Conservation (phyloP, 1,139 yeast species). For the Yamadazyma buinensis region DNA sequence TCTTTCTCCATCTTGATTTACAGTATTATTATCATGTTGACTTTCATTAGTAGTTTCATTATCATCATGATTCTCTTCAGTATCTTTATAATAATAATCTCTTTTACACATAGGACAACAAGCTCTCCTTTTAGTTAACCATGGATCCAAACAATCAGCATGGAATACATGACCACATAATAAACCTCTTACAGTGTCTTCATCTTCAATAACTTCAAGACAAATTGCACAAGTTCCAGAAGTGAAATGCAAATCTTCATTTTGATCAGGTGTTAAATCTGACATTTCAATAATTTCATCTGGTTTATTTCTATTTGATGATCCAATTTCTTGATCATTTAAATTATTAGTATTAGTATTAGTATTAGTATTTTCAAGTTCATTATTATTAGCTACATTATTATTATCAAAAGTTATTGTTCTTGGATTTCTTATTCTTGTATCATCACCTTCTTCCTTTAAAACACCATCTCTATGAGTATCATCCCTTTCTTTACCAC, state of each 20-base stretch:
- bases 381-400: constrained; percentile 2
- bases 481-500: constrained; percentile 45
- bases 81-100: constrained; percentile 52
- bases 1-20: constrained; percentile 1
- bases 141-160: constrained; percentile 74
- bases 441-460: constrained; percentile 24
- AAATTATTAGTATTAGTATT: too few species aligned
- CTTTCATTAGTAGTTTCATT: background rate
- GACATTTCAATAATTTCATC: constrained; percentile 5
- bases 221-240: constrained; percentile 84
- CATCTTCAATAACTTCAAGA: constrained; percentile 60
- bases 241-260: constrained; percentile 44
- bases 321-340: background rate
- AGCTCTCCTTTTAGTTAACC: constrained; percentile 73
- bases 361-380: background rate
- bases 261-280: constrained; percentile 1
- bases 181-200: constrained; percentile 65
- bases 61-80: constrained; percentile 4
- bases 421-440: too few species aligned
- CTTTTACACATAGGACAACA: constrained; percentile 85
- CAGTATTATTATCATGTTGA: constrained; percentile 1
- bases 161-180: constrained; percentile 87
- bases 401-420: too few species aligned
- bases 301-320: background rate
- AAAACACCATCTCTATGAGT: constrained; percentile 32